Conservation (phyloP, 768 basidiomycete species). For the Trametes coccinea region DNA sequence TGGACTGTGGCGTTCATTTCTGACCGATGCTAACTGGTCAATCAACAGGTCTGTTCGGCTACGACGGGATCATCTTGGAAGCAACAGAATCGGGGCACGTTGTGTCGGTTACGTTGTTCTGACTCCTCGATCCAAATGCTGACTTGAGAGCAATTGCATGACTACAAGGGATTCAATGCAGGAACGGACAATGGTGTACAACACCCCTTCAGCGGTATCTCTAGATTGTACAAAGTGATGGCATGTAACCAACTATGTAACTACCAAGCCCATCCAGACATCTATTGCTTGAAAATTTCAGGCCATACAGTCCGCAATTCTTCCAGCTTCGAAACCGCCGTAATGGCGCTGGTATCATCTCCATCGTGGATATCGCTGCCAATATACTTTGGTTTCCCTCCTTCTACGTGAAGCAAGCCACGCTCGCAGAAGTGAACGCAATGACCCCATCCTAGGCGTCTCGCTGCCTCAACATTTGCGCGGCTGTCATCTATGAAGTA, state of each 20-base stretch:
- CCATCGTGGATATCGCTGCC: conserved; percentile 39
- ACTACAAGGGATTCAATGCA: no score
- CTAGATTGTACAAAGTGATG: background rate
- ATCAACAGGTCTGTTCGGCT: conserved; percentile 60
- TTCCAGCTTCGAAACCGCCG: conserved; percentile 57
- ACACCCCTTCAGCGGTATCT: background rate
- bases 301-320: conserved; percentile 73
- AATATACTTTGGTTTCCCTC: conserved; percentile 52
- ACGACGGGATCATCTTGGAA: conserved; percentile 80
- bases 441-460: conserved; percentile 64
- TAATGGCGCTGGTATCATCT: conserved; percentile 46
- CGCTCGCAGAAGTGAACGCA: conserved; percentile 77
- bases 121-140: background rate
- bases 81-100: conserved; percentile 79
- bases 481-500: conserved; percentile 81
- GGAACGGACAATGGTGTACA: background rate
- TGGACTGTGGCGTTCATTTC: conserved; percentile 7
- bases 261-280: background rate
- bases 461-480: conserved; percentile 67
- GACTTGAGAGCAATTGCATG: no score
- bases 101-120: conserved; percentile 67
- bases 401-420: conserved; percentile 64
- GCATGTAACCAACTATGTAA: background rate
- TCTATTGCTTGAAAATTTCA: conserved; percentile 58
- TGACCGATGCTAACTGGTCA: conserved; percentile 10